phyloP scores from a whole-genome alignment of 345 rosid genomes.

The Triadica sebifera region DNA sequence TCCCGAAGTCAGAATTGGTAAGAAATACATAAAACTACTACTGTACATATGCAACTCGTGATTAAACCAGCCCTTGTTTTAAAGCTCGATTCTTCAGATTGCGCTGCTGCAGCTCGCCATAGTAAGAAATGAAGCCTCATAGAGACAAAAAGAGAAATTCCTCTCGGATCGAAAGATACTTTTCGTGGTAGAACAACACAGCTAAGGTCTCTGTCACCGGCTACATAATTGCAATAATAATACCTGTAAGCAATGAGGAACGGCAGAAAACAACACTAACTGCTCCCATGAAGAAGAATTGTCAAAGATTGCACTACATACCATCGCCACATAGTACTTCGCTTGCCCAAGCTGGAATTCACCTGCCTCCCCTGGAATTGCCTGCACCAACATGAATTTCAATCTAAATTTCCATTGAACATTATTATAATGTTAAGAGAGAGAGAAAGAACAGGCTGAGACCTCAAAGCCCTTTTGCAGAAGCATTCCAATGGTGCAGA shows the following conservation, averaged over 20 bases:
- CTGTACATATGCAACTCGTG: too few relatives aligned
- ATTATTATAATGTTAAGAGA: not conserved
- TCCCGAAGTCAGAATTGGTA: too few relatives aligned
- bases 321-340: constrained; percentile 22
- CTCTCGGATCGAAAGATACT: too few relatives aligned
- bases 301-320: constrained; percentile 31
- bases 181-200: constrained; percentile 31
- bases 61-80: not conserved
- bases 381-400: constrained; percentile 20
- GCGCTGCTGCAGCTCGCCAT: constrained; percentile 24
- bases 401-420: too few relatives aligned
- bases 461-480: constrained; percentile 30
- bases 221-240: constrained; percentile 29
- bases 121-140: too few relatives aligned
- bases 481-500: constrained; percentile 31
- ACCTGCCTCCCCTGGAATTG: constrained; percentile 26
- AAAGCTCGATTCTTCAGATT: constrained; percentile 6
- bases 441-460: not conserved
- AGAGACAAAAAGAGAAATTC: too few relatives aligned
- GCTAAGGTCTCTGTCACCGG: constrained; percentile 35
- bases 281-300: constrained; percentile 42
- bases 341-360: constrained; percentile 25
- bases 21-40: too few relatives aligned
- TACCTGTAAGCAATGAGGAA: constrained; percentile 35
- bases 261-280: constrained; percentile 27